Evolutionary conservation across 345 rosid species (phyloP).

Genomic region (Brassica rapa): DNA sequence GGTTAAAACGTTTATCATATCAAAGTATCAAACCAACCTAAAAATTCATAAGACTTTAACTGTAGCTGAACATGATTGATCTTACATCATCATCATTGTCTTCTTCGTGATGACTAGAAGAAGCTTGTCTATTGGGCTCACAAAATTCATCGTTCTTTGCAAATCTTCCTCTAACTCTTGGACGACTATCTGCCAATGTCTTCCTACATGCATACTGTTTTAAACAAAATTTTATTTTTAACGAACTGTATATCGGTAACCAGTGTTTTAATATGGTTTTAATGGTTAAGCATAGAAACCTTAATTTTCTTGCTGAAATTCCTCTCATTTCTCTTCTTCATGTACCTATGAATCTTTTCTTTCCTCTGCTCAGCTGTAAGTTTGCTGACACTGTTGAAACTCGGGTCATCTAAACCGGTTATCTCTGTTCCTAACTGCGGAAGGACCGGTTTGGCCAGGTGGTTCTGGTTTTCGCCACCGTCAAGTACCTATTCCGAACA

Average conservation of each 20-base stretch:
- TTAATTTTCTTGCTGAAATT: conserved; percentile 98
- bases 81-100: conserved; percentile 64
- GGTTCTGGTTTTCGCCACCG: conserved; percentile 32
- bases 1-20: neutral
- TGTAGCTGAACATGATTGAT: neutral
- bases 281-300: conserved; percentile 43
- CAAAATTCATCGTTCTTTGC: conserved; percentile 87
- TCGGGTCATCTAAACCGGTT: conserved; percentile 71
- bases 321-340: conserved; percentile 94
- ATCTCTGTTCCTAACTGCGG: conserved; percentile 41
- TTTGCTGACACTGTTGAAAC: conserved; percentile 66
- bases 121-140: conserved; percentile 53
- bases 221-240: neutral
- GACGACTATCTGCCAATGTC: conserved; percentile 92
- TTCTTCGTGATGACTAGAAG: conserved; percentile 68
- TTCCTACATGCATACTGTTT: conserved; percentile 93
- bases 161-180: conserved; percentile 92
- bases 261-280: conserved; percentile 13
- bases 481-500: conserved; percentile 11
- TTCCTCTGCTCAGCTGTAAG: conserved; percentile 80
- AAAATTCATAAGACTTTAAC: neutral
- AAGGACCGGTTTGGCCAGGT: conserved; percentile 35
- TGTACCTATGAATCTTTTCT: conserved; percentile 89
- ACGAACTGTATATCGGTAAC: neutral
- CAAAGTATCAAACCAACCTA: neutral